Base-by-base conservation (phyloP, 768 basidiomycete species). In the Trametopsis cervina region DNA sequence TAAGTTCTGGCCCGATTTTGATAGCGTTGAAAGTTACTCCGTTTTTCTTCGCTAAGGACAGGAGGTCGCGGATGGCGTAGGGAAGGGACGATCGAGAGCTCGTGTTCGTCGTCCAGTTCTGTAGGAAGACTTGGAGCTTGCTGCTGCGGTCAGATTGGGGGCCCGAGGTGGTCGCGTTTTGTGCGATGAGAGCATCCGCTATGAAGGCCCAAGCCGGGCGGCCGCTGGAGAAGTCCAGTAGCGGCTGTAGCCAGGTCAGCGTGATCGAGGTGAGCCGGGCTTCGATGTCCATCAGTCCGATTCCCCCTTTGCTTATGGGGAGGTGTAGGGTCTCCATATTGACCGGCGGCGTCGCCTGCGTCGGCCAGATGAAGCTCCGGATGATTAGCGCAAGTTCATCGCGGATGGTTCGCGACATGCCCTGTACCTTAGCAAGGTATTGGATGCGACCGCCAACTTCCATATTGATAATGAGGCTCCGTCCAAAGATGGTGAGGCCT, bases 341-440 rank as follows among this genome's bases (percentile, higher is more conserved):
- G 1, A 57, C 39, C 6, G 42, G 45, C 0, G 57, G 48, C 1
- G 10, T 0, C 1, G 22, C 26, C 0, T 48, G 37, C 1, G 47
- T 40, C 59, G 29, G 29, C 29, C 60, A 62, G 0, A 62, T 29
- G 43, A 66, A 66, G 2, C 38, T 39, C 0, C 46, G 43, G 1
- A 56, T 54, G 2, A 50, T 35, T 23, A 60, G 59, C 0, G 15
- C 48, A 0, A 66, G 52, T 15, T 44, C 11, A 6, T 43, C 17
- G 1, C 57, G 54, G 0, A 61, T 40, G 0, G 47, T 23, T 1
- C 37, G 18, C 2, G 64, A 66, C 65, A 68, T 68, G 0, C 60
- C 61, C 37, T 66, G 66, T 0, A 64, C 65, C 15, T 51, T 53
- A 0, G 60, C 60, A 0, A 66, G 57, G 54, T 63, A 69, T 49